Evolutionary conservation across 202 grass and related monocot species (phyloP).

Genomic region (Panicum hallii): DNA sequence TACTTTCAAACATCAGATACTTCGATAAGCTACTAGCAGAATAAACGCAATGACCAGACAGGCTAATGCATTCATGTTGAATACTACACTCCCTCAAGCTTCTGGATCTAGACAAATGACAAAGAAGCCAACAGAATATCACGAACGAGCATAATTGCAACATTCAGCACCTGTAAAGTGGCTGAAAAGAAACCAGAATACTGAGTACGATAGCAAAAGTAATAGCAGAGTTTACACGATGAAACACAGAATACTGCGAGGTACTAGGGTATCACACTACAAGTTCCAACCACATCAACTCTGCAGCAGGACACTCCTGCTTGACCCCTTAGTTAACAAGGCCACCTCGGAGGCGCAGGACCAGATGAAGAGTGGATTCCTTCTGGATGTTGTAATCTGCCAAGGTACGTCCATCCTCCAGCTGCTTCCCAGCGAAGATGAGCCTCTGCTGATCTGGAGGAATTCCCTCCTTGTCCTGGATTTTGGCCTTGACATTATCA

Average conservation of each 20-base stretch:
- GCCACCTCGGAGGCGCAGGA: conserved; percentile 33
- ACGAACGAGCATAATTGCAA: background rate
- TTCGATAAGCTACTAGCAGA: too few relatives aligned
- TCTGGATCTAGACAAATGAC: too few relatives aligned
- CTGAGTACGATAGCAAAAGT: background rate
- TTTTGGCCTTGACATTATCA: conserved; percentile 35
- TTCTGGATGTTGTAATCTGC: conserved; percentile 49
- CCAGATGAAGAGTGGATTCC: conserved; percentile 46
- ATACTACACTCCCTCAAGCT: too few relatives aligned
- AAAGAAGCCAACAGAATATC: too few relatives aligned
- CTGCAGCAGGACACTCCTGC: background rate
- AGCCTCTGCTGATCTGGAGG: conserved; percentile 37
- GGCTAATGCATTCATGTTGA: too few relatives aligned
- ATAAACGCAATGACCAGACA: too few relatives aligned
- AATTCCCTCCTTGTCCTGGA: conserved; percentile 41
- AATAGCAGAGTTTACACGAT: background rate
- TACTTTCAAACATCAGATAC: too few relatives aligned
- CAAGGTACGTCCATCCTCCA: conserved; percentile 32
- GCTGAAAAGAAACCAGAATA: background rate
- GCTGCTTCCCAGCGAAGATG: conserved; percentile 40
- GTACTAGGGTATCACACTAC: background rate
- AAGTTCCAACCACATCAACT: background rate
- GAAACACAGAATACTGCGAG: background rate
- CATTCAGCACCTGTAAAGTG: background rate
- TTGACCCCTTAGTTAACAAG: background rate